Evolutionary conservation across 257 asterid genomes (phyloP), one percentile per base, ranked within the genome.

Genomic region (Penstemon davidsonii): DNA sequence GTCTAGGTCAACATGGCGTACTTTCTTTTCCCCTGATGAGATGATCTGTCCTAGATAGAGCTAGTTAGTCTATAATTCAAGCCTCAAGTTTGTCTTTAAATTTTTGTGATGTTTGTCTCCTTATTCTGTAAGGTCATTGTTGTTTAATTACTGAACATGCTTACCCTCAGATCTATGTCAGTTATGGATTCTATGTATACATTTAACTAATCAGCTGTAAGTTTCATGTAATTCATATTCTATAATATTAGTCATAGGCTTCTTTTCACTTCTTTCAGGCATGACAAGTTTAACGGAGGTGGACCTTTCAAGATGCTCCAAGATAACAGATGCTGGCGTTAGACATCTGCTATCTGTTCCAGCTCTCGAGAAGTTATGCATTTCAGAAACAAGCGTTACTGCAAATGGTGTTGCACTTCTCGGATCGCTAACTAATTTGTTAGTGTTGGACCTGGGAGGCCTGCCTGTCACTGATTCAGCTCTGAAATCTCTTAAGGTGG

Each of bases 301-400:
- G 56, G 90, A 93, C 79, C 90, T 93, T 64, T 85, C 92, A 60
- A 80, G 97, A 70, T 93, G 96, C 84, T 73, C 88, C 72, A 90
- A 84, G 85, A 71, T 93, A 68, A 84, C 89, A 19, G 94, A 93
- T 82, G 80, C 79, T 63, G 99, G 97, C 78, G 69, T 93, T 73
- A 73, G 65, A 64, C 96, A 88, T 81, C 86, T 93, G 57, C 69
- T 79, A 55, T 80, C 95, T 44, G 76, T 88, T 76, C 82, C 91
- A 73, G 42, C 72, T 73, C 78, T 94, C 59, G 93, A 87, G 78
- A 91, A 84, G 78, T 84, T 94, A 72, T 76, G 88, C 83, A 88
- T 94, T 72, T 76, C 97, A 60, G 86, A 85, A 81, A 94, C 99
- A 59, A 83, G 88, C 55, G 96, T 90, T 49, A 85, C 96, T 43